Evolutionary conservation across 2,329 filamentous ascomycete species (phyloP).

Genomic region (Penicillium digitatum): DNA sequence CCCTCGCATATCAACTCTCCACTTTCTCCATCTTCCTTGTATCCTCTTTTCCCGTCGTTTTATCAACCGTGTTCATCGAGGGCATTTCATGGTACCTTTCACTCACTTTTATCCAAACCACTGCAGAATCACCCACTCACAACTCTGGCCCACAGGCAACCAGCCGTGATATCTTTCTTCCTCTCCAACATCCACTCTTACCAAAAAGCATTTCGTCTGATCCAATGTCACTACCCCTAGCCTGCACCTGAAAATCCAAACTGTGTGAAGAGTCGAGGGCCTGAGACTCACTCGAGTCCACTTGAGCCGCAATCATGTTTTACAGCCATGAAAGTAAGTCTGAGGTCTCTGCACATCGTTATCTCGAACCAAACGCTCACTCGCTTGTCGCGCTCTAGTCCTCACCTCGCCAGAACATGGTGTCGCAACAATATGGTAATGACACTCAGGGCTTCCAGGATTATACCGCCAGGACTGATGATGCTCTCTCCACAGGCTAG

Average conservation of each 20-base stretch:
- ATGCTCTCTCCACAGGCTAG: conserved; percentile 59
- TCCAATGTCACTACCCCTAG: neutral
- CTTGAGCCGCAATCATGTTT: conserved; percentile 61
- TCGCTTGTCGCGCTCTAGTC: conserved; percentile 47
- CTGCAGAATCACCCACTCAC: neutral
- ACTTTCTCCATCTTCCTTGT: neutral
- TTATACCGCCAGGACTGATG: conserved; percentile 22
- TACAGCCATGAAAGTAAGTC: conserved; percentile 87
- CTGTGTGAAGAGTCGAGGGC: neutral
- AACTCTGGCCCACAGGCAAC: neutral
- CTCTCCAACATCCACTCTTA: neutral
- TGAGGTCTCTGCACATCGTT: neutral
- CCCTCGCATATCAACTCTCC: neutral
- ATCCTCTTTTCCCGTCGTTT: neutral
- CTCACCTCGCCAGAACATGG: conserved; percentile 84
- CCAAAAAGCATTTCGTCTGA: neutral
- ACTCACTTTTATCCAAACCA: neutral
- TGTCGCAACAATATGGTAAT: conserved; percentile 89
- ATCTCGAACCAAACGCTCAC: neutral
- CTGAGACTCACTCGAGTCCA: neutral
- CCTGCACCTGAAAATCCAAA: neutral
- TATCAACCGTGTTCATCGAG: neutral
- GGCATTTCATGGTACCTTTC: neutral
- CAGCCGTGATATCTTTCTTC: neutral
- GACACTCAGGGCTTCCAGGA: neutral